phyloP scores from a whole-genome alignment of 208 protist species.

The Wallacemonas sp. region DNA sequence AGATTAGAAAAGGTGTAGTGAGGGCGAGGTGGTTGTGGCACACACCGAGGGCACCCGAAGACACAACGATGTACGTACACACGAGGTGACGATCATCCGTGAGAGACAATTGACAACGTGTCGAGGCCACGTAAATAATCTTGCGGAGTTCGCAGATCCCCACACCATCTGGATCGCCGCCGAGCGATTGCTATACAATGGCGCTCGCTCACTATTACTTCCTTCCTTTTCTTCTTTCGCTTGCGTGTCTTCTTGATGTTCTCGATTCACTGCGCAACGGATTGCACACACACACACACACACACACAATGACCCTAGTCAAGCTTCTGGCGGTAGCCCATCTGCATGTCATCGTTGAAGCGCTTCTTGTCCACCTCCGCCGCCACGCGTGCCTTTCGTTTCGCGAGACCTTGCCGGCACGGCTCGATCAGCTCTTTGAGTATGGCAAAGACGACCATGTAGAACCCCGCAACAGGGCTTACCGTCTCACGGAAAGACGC shows the following conservation, averaged over 20 bases:
- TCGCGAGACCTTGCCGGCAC: constrained; percentile 24
- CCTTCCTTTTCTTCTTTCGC: constrained; percentile 6
- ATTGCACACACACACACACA: background rate
- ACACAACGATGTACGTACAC: too few species aligned
- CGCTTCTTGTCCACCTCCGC: constrained; percentile 23
- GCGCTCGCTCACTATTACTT: background rate
- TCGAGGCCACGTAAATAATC: too few species aligned
- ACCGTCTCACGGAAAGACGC: constrained; percentile 32
- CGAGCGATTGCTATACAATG: background rate
- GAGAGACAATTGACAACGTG: too few species aligned
- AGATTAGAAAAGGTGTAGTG: too few species aligned
- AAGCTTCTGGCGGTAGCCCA: constrained; percentile 57
- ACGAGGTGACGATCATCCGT: too few species aligned
- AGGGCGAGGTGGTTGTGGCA: too few species aligned
- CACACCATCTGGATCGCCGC: too few species aligned
- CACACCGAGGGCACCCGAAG: too few species aligned
- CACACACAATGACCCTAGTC: too few species aligned
- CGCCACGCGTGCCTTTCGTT: constrained; percentile 5
- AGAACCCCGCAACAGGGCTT: constrained; percentile 66
- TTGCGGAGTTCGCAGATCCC: too few species aligned
- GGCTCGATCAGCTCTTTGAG: constrained; percentile 49
- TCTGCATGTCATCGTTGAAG: constrained; percentile 64
- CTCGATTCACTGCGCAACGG: too few species aligned
- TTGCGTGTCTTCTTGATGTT: background rate
- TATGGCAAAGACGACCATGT: constrained; percentile 54